phyloP scores from a whole-genome alignment of 768 basidiomycete genomes.

The Leccinum olivaceopallidum region DNA sequence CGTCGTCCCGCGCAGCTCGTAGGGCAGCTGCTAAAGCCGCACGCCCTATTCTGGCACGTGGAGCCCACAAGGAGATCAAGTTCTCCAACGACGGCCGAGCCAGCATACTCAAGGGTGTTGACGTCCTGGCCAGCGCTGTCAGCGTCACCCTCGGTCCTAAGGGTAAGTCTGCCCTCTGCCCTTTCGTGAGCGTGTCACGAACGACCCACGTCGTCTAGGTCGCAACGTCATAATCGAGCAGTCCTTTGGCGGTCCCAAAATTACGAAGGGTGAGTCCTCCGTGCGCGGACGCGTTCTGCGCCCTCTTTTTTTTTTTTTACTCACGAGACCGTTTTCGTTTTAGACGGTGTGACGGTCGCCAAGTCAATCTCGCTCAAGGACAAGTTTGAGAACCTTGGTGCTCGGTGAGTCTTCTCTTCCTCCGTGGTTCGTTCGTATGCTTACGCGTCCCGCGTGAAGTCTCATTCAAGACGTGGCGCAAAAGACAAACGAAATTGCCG shows the following conservation, averaged over 20 bases:
- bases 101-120: slow-evolving; percentile 92
- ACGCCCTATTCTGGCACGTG: slow-evolving; percentile 57
- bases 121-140: slow-evolving; percentile 95
- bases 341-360: slow-evolving; percentile 98
- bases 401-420: slow-evolving; percentile 60
- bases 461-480: slow-evolving; percentile 94
- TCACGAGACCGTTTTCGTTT: not conserved
- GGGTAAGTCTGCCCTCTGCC: slow-evolving; percentile 45
- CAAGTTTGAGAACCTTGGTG: slow-evolving; percentile 99
- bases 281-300: not conserved
- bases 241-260: slow-evolving; percentile 87
- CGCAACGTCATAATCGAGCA: slow-evolving; percentile 99
- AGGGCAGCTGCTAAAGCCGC: slow-evolving; percentile 61
- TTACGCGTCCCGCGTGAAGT: slow-evolving; percentile 36
- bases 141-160: slow-evolving; percentile 96
- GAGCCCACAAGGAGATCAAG: slow-evolving; percentile 94
- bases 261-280: slow-evolving; percentile 80
- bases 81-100: slow-evolving; percentile 96
- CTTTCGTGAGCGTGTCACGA: not conserved
- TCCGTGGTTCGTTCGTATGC: slow-evolving; percentile 9
- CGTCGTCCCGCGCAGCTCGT: slow-evolving; percentile 67
- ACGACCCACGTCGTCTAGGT: slow-evolving; percentile 45
- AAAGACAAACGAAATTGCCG: slow-evolving; percentile 96
- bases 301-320: not conserved
- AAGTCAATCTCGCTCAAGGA: slow-evolving; percentile 93